Base-by-base conservation (phyloP, 1,284 basidiomycete genomes). In the Puccinia hordei region DNA sequence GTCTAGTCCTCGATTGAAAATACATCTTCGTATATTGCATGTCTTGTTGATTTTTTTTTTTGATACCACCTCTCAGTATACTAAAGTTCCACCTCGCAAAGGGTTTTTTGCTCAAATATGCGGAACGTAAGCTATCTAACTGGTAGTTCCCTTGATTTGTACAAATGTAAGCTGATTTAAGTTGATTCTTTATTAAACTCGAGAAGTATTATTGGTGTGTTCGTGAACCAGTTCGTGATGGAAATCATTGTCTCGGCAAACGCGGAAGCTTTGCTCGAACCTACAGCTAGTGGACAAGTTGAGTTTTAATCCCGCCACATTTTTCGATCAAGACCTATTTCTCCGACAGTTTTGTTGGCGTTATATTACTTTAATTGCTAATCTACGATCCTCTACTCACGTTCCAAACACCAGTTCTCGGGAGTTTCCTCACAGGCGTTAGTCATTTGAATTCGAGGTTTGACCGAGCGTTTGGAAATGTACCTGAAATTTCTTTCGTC, bases 141-240 rank as follows among this genome's bases (percentile, higher is more conserved):
- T 33, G 6, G 24, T 30, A 1, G 8, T 69, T 27, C 2, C 12
- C 66, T 27, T 9, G 33, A 35, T 27, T 24, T 35, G 27, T 27
- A 53, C 17, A 13, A 27, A 73, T 35, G 22, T 19, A 13, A n/a
- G 33, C 27, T 57, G n/a, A 73, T 57, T n/a, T 27, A 12, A 57
- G 6, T 41, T 10, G 12, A 5, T 19, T 68, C 17, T 44, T 63
- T 44, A 24, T 35, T n/a, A 33, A 6, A 15, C 35, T 19, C 2
- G 13, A 41, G 1, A 15, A 81, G 71, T 8, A 9, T 74, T 17
- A 68, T 73, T 17, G 79, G 79, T 15, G 79, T 81, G 6, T 63
- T 81, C 38, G 72, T 81, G 27, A 81, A 81, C 53, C 79, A 81
- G 41, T 59, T 73, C n/a, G 71, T 81, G 33, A 81, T 81, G 79